Evolutionary conservation across 352 stramenopile genomes (phyloP), one percentile per base, ranked within the genome.

Genomic region (Phytophthora cajani): DNA sequence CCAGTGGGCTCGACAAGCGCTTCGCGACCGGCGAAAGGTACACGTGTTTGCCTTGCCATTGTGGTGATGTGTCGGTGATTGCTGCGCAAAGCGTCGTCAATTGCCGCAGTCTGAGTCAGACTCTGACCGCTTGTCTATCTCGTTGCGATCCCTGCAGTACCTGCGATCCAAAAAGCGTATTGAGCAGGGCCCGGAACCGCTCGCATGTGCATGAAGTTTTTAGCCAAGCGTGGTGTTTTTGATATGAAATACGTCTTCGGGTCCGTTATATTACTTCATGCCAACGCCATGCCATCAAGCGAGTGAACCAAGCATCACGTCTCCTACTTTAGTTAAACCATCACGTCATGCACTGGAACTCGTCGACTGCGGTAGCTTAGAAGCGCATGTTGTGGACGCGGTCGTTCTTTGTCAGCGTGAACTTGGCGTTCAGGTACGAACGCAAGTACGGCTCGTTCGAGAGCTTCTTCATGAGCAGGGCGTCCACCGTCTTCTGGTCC

Each of bases 351-450:
- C 9, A 16, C 33, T 27, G 36, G 44, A 32, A 51, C 38, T 61
- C 19, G 38, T 46, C 17, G 56, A 25, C 54, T 66, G 8, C 30
- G 8, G 30, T 36, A 32, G 23, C 58, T 97, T 98, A 99, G 75
- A 99, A 99, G 69, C 94, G 89, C 91, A 99, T 98, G 64, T 98
- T 89, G 89, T 99, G 98, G 44, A 97, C 97, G 68, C 94, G 94
- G 77, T 99, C 97, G 78, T 95, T 97, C 79, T 99, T 99, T 67
- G 84, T 98, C 55, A 99, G 85, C 69, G 93, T 97, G 89, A 99
- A 99, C 75, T 98, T 98, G 58, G 96, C 96, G 72, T 98, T 97
- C 68, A 99, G 82, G 92, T 99, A 99, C 44, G 88, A 94, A 63
- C 97, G 97, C 65, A 99, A 78, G 77, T 98, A 94, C 10, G 88